A percentile compares a stretch with the other conserved stretches of the same genome.
phyloP scores from a whole-genome alignment of 2,329 filamentous ascomycete species.

The Coleophoma crateriformis region DNA sequence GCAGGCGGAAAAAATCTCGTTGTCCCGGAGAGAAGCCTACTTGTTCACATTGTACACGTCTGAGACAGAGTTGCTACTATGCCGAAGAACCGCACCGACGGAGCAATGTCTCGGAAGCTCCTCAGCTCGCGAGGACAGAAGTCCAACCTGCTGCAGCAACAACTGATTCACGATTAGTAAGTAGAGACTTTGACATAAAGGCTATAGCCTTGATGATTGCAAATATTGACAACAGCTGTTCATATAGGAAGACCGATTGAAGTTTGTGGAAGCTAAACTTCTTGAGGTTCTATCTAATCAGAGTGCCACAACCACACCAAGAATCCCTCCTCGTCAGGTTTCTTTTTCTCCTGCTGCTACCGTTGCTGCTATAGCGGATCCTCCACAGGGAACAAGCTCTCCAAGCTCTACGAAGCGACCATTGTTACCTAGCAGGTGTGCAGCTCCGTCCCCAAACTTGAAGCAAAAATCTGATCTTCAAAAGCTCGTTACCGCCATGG shows the following conservation, averaged over 20 bases:
- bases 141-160: background rate
- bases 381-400: background rate
- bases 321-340: conserved; percentile 7
- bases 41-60: conserved; percentile 42
- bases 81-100: conserved; percentile 22
- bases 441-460: conserved; percentile 8
- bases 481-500: conserved; percentile 29
- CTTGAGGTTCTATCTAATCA: conserved; percentile 21
- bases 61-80: conserved; percentile 41
- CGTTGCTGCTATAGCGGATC: background rate
- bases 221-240: background rate
- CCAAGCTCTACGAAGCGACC: background rate
- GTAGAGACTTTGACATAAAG: background rate
- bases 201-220: too few relatives aligned
- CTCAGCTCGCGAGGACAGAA: background rate
- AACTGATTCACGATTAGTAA: conserved; percentile 8
- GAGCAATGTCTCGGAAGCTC: conserved; percentile 3
- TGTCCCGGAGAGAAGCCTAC: conserved; percentile 43
- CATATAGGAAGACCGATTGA: conserved; percentile 21
- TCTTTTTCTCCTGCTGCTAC: too few relatives aligned
- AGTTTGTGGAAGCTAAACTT: conserved; percentile 19
- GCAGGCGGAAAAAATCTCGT: conserved; percentile 43
- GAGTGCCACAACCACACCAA: conserved; percentile 3
- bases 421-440: background rate
- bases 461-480: background rate